Base-by-base conservation (phyloP, 495 filamentous ascomycete genomes). In the Talaromyces borbonicus region DNA sequence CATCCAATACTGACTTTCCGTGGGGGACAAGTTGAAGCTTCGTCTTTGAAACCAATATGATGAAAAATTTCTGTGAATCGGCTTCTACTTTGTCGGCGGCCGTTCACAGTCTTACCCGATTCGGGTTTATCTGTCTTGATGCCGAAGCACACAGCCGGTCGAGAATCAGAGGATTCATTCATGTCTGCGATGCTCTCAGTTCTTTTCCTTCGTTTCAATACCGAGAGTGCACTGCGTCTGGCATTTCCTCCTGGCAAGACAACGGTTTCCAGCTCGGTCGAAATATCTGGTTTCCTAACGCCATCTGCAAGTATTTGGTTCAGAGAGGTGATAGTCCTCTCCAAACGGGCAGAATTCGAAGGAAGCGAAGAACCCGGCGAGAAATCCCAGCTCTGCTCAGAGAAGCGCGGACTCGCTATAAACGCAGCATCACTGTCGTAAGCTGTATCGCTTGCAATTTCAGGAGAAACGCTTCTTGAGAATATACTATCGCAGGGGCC, bases 391-490 rank as follows among this genome's bases (percentile, higher is more conserved):
- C 35, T 46, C 16, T 46, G 43, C 16, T 22, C 29, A 16, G 43
- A 46, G 18, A 46, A 57, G 8, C 47, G 53, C 14, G 67, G 66
- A 12, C 59, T 67, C 7, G 53, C 37, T 11, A 73, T 60, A 30
- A 40, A 62, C 36, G 65, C 63, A 2, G 69, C 69, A 54, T 73
- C 69, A 31, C 67, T 71, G 44, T 73, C 69, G 37, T 73, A 73
- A 6, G 60, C 63, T 48, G 56, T 55, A 30, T 64, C 66, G 27
- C 62, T 73, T 56, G 65, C 59, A 51, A 69, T 43, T 43, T 67
- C 67, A 11, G 31, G 43, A 2, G 43, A 31, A 18, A n/a, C 14
- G 26, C 16, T 19, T 22, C 15, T 18, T 33, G 15, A 22, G 16
- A 8, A 6, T 35, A 2, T 46, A 18, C 16, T 14, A 23, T 14